A percentile compares a stretch with the other conserved stretches of the same genome.
phyloP scores from a whole-genome alignment of 768 basidiomycete species.

The Boletus edulis region DNA sequence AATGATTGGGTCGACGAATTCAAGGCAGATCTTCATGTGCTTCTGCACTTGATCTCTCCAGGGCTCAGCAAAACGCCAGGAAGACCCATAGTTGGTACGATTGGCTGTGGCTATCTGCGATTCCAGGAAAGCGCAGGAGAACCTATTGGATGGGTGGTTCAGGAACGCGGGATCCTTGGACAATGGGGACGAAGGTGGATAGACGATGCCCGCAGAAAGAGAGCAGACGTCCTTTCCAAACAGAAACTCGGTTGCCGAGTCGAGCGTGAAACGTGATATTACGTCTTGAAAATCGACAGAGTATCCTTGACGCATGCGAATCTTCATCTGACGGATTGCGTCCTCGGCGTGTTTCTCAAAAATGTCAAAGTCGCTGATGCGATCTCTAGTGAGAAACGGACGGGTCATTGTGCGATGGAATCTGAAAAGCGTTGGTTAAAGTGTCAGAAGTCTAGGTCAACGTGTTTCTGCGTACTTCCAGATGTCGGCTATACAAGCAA shows the following conservation, averaged over 20 bases:
- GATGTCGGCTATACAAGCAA: slow-evolving; percentile 24
- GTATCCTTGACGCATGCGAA: slow-evolving; percentile 33
- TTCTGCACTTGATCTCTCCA: slow-evolving; percentile 39
- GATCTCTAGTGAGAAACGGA: slow-evolving; percentile 40
- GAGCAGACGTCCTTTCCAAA: slow-evolving; percentile 43
- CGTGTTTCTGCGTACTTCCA: slow-evolving; percentile 34
- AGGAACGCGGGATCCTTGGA: slow-evolving; percentile 21
- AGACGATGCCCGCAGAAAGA: slow-evolving; percentile 38
- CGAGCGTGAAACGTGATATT: slow-evolving; percentile 48
- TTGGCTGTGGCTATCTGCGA: slow-evolving; percentile 34
- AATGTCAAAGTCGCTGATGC: slow-evolving; percentile 39
- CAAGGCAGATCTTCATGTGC: slow-evolving; percentile 40
- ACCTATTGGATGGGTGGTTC: slow-evolving; percentile 34
- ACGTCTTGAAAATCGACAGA: slow-evolving; percentile 46
- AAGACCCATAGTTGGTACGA: slow-evolving; percentile 36
- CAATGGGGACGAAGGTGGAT: slow-evolving; percentile 23
- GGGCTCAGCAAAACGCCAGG: slow-evolving; percentile 46
- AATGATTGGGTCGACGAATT: slow-evolving; percentile 51
- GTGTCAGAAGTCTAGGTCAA: not conserved
- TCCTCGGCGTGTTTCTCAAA: slow-evolving; percentile 37
- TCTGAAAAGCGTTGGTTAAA: slow-evolving; percentile 13
- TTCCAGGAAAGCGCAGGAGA: slow-evolving; percentile 38
- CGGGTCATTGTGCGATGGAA: slow-evolving; percentile 44
- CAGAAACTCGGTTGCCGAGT: slow-evolving; percentile 57
- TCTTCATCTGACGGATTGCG: slow-evolving; percentile 34